Percentiles rank a stretch among this genome's conserved stretches.
Evolutionary conservation across 441 rosid genomes (phyloP).

Genomic region (Gossypium aridum): DNA sequence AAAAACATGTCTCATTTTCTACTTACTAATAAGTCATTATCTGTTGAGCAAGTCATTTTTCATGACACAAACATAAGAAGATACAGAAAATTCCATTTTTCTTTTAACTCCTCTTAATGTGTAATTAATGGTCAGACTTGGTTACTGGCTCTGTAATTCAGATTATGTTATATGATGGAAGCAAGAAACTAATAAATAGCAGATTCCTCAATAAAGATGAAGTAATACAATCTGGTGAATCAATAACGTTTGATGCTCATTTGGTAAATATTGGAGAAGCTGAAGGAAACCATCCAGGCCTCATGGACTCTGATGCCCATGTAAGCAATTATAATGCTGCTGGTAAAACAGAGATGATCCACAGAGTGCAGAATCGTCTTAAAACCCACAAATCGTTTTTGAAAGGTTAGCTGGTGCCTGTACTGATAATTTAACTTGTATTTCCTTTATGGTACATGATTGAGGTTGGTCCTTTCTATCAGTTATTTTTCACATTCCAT

Average conservation of each 20-base stretch:
- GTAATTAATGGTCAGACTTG: background rate
- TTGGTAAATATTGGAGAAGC: slow-evolving; percentile 50
- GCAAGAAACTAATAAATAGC: slow-evolving; percentile 21
- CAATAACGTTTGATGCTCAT: slow-evolving; percentile 34
- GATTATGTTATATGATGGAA: slow-evolving; percentile 31
- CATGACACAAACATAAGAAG: no score
- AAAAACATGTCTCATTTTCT: no score
- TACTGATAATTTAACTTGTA: background rate
- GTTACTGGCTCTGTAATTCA: slow-evolving; percentile 13
- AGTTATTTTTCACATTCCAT: background rate
- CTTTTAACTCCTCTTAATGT: background rate
- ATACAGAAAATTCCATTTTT: background rate
- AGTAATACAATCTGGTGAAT: slow-evolving; percentile 26
- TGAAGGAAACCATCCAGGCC: slow-evolving; percentile 18
- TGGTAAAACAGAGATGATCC: slow-evolving; percentile 14
- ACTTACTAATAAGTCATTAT: no score
- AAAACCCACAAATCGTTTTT: slow-evolving; percentile 18
- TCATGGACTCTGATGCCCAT: slow-evolving; percentile 16
- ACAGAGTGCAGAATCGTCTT: slow-evolving; percentile 15
- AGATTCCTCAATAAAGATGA: slow-evolving; percentile 33
- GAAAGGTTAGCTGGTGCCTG: slow-evolving; percentile 29
- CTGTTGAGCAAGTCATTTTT: no score
- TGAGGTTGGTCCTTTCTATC: background rate
- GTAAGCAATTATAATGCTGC: slow-evolving; percentile 8
- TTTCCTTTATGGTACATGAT: slow-evolving; percentile 2